Conservation (phyloP, 768 basidiomycete species). For the Agaricus blazei region DNA sequence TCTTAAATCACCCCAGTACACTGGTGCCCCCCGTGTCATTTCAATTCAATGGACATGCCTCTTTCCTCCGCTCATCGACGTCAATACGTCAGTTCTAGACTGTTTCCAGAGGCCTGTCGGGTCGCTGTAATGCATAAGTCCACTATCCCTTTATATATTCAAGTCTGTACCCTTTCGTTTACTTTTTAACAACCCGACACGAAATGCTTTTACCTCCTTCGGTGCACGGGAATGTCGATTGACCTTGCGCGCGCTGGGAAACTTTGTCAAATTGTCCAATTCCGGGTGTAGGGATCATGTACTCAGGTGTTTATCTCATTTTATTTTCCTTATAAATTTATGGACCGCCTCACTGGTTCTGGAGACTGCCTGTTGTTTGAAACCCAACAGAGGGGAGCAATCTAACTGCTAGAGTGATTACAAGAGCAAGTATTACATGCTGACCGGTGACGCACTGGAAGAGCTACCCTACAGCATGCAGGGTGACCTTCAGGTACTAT, state of each 20-base stretch:
- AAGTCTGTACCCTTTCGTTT: too few relatives aligned
- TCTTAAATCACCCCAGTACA: slow-evolving; percentile 21
- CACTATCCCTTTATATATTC: not conserved
- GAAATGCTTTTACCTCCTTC: slow-evolving; percentile 39
- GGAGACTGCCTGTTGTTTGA: slow-evolving; percentile 56
- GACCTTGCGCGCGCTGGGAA: slow-evolving; percentile 44
- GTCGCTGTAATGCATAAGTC: slow-evolving; percentile 29
- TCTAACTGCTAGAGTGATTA: not conserved
- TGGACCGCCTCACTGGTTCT: not conserved
- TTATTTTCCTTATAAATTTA: too few relatives aligned
- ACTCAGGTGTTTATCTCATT: slow-evolving; percentile 22
- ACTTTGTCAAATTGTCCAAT: slow-evolving; percentile 48
- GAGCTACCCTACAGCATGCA: too few relatives aligned
- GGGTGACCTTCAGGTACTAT: slow-evolving; percentile 15
- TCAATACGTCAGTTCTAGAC: slow-evolving; percentile 49
- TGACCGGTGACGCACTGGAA: slow-evolving; percentile 14
- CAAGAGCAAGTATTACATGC: not conserved
- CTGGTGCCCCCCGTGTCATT: slow-evolving; percentile 46
- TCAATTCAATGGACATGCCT: slow-evolving; percentile 42
- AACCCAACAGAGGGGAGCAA: slow-evolving; percentile 24
- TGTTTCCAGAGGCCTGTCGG: slow-evolving; percentile 49
- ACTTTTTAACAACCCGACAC: too few relatives aligned
- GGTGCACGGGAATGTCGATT: slow-evolving; percentile 27
- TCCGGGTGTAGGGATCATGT: slow-evolving; percentile 42
- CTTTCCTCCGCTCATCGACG: slow-evolving; percentile 44